These are phyloP conservation scores for Solanum virginianum DNA, from an alignment of 257 asterid species.

Conservation along the genomic window DNA sequence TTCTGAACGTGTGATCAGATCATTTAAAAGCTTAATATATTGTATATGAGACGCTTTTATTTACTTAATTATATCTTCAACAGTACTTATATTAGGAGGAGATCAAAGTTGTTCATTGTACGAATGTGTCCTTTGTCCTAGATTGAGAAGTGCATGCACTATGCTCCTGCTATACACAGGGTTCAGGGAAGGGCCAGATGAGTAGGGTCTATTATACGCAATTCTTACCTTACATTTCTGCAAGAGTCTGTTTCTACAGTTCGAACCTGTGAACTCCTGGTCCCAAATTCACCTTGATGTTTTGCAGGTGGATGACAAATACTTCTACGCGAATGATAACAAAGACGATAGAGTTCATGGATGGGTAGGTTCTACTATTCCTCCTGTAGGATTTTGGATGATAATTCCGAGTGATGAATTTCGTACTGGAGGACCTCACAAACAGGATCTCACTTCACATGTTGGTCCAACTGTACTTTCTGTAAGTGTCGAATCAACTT, in stretches of 20 bases:
- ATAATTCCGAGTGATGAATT: conserved; percentile 84
- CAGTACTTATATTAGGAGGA: not conserved
- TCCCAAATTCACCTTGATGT: too few species aligned
- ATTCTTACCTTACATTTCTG: too few species aligned
- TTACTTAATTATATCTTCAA: not conserved
- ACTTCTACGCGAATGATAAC: conserved; percentile 71
- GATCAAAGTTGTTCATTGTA: not conserved
- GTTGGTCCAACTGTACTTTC: conserved; percentile 76
- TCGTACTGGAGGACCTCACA: conserved; percentile 68
- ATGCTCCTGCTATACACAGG: accelerated
- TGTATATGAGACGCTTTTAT: not conserved
- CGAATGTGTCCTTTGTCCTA: not conserved
- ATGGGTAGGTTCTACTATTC: conserved; percentile 36
- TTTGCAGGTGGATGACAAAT: conserved; percentile 77
- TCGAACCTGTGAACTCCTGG: not conserved
- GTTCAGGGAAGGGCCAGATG: accelerated
- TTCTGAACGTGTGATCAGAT: not conserved
- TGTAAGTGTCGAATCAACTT: conserved; percentile 22
- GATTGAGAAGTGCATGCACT: not conserved
- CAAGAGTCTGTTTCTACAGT: not conserved
- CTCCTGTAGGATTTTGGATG: conserved; percentile 72
- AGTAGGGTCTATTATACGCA: not conserved
- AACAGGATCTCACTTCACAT: conserved; percentile 88
- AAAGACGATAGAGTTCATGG: conserved; percentile 67
- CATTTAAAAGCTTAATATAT: not conserved